Conservation (phyloP, 371 early-diverging fungal species). For the Cokeromyces recurvatus region DNA sequence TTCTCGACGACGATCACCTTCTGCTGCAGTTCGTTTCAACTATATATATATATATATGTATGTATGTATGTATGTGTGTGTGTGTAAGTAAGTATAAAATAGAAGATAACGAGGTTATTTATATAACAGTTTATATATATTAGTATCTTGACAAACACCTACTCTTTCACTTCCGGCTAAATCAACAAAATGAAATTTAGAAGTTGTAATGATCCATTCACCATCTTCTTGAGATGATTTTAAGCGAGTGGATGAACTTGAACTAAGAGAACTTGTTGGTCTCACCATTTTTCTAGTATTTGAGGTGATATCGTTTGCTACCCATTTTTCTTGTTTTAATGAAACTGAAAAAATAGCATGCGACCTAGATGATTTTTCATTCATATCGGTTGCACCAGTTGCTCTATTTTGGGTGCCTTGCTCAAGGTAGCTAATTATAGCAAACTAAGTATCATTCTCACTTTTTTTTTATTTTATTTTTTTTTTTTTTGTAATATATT, state of each 20-base stretch:
- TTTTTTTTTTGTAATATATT: no score
- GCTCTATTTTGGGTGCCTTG: conserved; percentile 83
- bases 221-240: conserved; percentile 25
- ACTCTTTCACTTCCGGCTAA: conserved; percentile 98
- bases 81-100: no score
- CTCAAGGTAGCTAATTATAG: conserved; percentile 50
- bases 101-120: no score
- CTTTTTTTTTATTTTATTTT: neutral
- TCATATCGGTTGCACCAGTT: conserved; percentile 97
- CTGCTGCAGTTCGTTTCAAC: conserved; percentile 92
- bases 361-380: conserved; percentile 90
- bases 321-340: conserved; percentile 64
- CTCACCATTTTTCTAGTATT: conserved; percentile 1
- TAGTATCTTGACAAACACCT: no score
- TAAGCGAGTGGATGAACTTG: conserved; percentile 8
- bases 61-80: neutral
- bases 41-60: conserved; percentile 15
- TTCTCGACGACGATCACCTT: conserved; percentile 94
- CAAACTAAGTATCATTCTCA: neutral
- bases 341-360: conserved; percentile 96
- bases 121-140: no score
- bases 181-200: conserved; percentile 99
- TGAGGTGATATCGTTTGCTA: conserved; percentile 6
- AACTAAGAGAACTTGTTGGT: conserved; percentile 18
- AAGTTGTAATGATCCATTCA: conserved; percentile 58